Evolutionary conservation across 2,329 filamentous ascomycete genomes (phyloP).

Genomic region (Aspergillus sp.): DNA sequence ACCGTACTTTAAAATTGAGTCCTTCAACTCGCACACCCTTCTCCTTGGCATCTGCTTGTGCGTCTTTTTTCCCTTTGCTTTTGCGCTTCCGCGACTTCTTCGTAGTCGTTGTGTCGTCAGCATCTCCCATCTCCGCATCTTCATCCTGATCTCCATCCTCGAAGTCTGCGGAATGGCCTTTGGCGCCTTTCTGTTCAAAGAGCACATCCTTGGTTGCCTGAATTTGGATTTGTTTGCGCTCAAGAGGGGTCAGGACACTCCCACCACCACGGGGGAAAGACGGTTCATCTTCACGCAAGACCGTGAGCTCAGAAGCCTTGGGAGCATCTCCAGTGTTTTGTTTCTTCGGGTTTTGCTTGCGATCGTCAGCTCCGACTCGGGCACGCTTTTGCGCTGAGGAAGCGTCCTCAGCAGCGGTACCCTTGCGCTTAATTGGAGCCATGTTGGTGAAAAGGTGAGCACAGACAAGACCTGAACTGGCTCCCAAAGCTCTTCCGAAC

Average conservation of each 20-base stretch:
- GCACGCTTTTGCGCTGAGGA: slow-evolving; percentile 38
- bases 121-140: slow-evolving; percentile 52
- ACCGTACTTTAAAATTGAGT: slow-evolving; percentile 76
- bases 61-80: slow-evolving; percentile 49
- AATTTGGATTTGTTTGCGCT: slow-evolving; percentile 93
- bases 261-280: slow-evolving; percentile 91
- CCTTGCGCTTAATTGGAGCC: slow-evolving; percentile 47
- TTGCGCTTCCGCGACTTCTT: slow-evolving; percentile 41
- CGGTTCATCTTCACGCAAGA: slow-evolving; percentile 73
- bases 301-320: slow-evolving; percentile 35
- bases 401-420: slow-evolving; percentile 36
- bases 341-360: slow-evolving; percentile 34
- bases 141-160: slow-evolving; percentile 59
- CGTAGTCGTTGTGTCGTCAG: slow-evolving; percentile 36
- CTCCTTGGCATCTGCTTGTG: slow-evolving; percentile 48
- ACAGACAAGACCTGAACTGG: slow-evolving; percentile 22
- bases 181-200: slow-evolving; percentile 72
- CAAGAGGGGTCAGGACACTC: slow-evolving; percentile 84
- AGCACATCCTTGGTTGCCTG: slow-evolving; percentile 89
- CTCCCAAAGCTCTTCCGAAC: slow-evolving; percentile 19
- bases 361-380: slow-evolving; percentile 36
- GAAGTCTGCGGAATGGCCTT: slow-evolving; percentile 45
- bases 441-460: slow-evolving; percentile 29
- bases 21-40: slow-evolving; percentile 72
- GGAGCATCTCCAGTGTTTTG: slow-evolving; percentile 24